phyloP scores from a whole-genome alignment of 352 stramenopile genomes.

The Thraustochytrium striatum region DNA sequence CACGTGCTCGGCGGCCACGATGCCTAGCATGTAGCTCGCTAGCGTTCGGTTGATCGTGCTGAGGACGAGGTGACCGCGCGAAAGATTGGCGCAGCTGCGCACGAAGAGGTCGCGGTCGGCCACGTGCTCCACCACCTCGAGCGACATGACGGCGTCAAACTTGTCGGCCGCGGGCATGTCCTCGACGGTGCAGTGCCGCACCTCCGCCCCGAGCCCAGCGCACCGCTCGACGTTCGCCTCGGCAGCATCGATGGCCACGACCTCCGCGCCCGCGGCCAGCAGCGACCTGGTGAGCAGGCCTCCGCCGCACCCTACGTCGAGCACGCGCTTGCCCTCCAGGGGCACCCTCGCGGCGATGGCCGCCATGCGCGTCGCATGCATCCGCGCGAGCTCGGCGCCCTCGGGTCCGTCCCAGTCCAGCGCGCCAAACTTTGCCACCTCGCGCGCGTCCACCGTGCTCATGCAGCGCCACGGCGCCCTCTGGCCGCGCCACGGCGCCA shows the following conservation, averaged over 20 bases:
- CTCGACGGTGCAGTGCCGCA: conserved; percentile 59
- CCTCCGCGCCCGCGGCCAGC: conserved; percentile 64
- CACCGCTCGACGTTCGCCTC: conserved; percentile 63
- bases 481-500: no score
- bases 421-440: conserved; percentile 21
- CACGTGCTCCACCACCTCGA: conserved; percentile 77
- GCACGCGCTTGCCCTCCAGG: conserved; percentile 51
- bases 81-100: neutral
- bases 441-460: neutral
- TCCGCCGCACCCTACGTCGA: conserved; percentile 74
- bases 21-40: conserved; percentile 60
- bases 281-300: conserved; percentile 70
- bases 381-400: neutral
- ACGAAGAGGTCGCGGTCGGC: conserved; percentile 63
- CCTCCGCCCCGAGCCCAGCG: conserved; percentile 58
- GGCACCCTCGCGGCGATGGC: neutral
- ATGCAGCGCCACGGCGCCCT: no score
- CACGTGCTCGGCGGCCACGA: conserved; percentile 71
- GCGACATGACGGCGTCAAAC: conserved; percentile 68
- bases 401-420: conserved; percentile 23
- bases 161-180: conserved; percentile 58
- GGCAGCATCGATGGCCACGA: conserved; percentile 67
- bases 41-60: conserved; percentile 71
- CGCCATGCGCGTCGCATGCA: conserved; percentile 31
- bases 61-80: conserved; percentile 63